These are phyloP conservation scores for Xylaria castorea DNA, from an alignment of 495 filamentous ascomycete species.

Conservation along the genomic window DNA sequence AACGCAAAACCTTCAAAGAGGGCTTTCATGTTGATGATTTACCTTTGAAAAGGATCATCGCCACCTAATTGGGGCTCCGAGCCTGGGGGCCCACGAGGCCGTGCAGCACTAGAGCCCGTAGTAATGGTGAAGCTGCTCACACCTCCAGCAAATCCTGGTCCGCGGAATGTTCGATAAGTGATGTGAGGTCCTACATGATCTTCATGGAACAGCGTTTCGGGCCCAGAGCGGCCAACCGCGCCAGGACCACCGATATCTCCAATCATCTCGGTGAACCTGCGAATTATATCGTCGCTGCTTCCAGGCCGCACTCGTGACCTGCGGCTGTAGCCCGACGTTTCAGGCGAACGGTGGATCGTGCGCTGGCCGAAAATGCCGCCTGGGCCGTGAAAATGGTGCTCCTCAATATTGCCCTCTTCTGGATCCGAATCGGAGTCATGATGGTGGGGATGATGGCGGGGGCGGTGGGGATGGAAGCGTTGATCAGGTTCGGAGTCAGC, in stretches of 20 bases:
- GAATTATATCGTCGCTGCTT: conserved; percentile 46
- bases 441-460: conserved; percentile 46
- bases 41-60: conserved; percentile 42
- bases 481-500: conserved; percentile 49
- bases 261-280: conserved; percentile 52
- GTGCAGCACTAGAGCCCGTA: conserved; percentile 29
- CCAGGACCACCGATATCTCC: conserved; percentile 32
- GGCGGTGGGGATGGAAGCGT: conserved; percentile 35
- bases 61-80: not conserved
- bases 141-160: conserved; percentile 35
- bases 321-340: conserved; percentile 30
- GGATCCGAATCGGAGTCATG: conserved; percentile 53
- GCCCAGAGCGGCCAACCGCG: conserved; percentile 37
- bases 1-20: not conserved
- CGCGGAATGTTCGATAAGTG: conserved; percentile 38
- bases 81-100: conserved; percentile 19
- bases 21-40: conserved; percentile 12
- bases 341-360: conserved; percentile 35
- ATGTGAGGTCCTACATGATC: conserved; percentile 29
- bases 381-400: conserved; percentile 53
- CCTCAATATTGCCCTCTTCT: conserved; percentile 56
- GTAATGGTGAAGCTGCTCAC: conserved; percentile 45
- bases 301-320: conserved; percentile 33
- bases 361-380: conserved; percentile 51
- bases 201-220: conserved; percentile 35